phyloP scores from a whole-genome alignment of 2,329 filamentous ascomycete genomes.

The Tolypocladium cylindrosporum region DNA sequence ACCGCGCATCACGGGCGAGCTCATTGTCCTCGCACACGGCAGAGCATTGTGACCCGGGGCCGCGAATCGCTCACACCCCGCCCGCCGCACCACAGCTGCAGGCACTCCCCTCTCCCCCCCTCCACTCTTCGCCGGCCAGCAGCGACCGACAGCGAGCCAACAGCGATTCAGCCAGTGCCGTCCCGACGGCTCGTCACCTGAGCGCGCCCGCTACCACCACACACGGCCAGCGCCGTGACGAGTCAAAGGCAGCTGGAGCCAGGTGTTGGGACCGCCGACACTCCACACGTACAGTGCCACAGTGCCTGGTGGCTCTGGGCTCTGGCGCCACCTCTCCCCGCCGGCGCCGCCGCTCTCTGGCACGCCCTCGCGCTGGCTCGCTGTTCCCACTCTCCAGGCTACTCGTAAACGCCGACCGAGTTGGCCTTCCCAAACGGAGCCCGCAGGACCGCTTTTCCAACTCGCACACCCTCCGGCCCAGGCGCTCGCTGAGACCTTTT shows the following conservation, averaged over 20 bases:
- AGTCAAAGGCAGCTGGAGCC: not conserved
- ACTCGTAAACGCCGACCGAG: not conserved
- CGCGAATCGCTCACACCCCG: not conserved
- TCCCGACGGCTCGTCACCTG: constrained; percentile 1
- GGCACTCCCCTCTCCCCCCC: not conserved
- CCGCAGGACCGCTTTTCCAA: constrained; percentile 6
- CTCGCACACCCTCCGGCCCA: constrained; percentile 7
- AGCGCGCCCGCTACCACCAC: not conserved
- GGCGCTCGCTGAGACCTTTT: constrained; percentile 12
- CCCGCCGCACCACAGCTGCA: not conserved
- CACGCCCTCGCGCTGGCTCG: constrained; percentile 7
- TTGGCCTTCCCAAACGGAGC: constrained; percentile 2
- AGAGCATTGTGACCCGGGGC: not conserved
- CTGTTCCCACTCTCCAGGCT: not conserved
- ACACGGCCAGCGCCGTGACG: not conserved
- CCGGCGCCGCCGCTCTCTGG: not conserved
- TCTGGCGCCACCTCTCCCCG: not conserved
- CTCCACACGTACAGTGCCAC: not conserved
- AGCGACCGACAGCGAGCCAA: not conserved
- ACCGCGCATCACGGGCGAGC: not conserved
- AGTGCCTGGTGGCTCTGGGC: not conserved
- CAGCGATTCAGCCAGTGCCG: not conserved
- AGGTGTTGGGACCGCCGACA: not conserved
- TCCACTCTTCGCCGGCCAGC: not conserved
- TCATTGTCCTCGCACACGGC: not conserved